Evolutionary conservation across 345 rosid species (phyloP), one percentile per base, ranked within the genome.

Genomic region (Sisymbrium irio): DNA sequence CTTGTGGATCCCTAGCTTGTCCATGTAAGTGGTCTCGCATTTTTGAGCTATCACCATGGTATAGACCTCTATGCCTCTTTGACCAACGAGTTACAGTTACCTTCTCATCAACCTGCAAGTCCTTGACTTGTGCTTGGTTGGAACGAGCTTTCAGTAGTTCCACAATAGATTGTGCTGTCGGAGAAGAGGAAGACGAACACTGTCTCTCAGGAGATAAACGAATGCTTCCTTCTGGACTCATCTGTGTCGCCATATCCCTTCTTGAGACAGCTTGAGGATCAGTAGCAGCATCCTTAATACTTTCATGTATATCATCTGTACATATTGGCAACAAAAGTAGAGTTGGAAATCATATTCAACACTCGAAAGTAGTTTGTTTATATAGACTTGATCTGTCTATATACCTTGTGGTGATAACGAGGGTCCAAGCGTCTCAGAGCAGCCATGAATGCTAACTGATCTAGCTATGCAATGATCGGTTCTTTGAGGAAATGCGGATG

Each of bases 231-330:
- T 82, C 88, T 13, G 93, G 99, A 51, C 99, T 92, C 99, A 95
- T 95, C 71, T 92, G 97, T 9, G 99, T 95, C 3, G 97, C 97
- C 92, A 89, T 90, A 79, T 95, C 99, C 82, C 99, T 89, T 82
- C 91, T 87, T 67, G 99, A 92, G 58, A 82, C 84, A 78, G 82
- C 85, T 45, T 77, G 80, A 63, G 91, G 69, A 79, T 87, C 84
- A n/a, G 79, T 79, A 37, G 83, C 87, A 37, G 84, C 85, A 86
- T 92, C 91, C 79, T 82, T 85, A 33, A 66, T 68, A 30, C 73
- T 82, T 18, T 79, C 83, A 69, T 68, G 67, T 19, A 83, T 88
- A 68, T 63, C 83, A 75, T 83, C 98, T 87, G 82, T 32, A 74
- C 41, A 77, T 80, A 82, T 15, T 27, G 6, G 41, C 37, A 62